A percentile compares a stretch with the other conserved stretches of the same genome.
Conservation (phyloP, 1,139 yeast genomes). For the Debaryomyces singareniensis region DNA sequence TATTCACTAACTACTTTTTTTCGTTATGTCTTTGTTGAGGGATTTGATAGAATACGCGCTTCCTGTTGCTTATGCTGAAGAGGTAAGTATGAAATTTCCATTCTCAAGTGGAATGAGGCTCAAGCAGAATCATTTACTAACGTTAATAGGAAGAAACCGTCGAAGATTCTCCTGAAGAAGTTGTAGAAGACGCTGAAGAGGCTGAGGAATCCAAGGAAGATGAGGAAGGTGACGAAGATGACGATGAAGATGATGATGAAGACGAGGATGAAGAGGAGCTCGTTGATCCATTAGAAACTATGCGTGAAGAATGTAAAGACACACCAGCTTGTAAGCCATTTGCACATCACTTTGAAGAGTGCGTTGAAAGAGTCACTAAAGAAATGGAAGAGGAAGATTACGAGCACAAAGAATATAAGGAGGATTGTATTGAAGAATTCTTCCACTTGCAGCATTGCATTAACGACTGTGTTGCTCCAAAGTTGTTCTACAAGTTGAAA, state of each 20-base stretch:
- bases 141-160: conserved; percentile 1
- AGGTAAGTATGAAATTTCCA: conserved; percentile 36
- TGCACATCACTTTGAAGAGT: conserved; percentile 89
- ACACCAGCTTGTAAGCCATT: conserved; percentile 65
- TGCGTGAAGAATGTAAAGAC: conserved; percentile 63
- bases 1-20: conserved; percentile 3
- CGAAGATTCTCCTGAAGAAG: conserved; percentile 12
- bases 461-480: conserved; percentile 90
- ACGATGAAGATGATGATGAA: conserved; percentile 66
- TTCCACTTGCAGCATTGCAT: conserved; percentile 95
- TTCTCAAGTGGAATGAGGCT: not conserved
- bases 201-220: conserved; percentile 45
- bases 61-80: conserved; percentile 89
- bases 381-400: conserved; percentile 81
- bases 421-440: conserved; percentile 96
- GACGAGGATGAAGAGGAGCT: conserved; percentile 76
- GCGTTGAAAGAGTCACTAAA: conserved; percentile 89
- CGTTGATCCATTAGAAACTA: conserved; percentile 60
- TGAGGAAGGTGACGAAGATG: conserved; percentile 60
- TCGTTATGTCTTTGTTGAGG: conserved; percentile 50
- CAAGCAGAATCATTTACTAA: not conserved
- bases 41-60: conserved; percentile 78
- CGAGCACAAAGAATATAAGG: conserved; percentile 76
- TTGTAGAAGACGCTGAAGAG: conserved; percentile 31
- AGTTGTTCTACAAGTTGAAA: conserved; percentile 79